Evolutionary conservation across 306 rosid species (phyloP).

Genomic region (Cucumis cinereus): DNA sequence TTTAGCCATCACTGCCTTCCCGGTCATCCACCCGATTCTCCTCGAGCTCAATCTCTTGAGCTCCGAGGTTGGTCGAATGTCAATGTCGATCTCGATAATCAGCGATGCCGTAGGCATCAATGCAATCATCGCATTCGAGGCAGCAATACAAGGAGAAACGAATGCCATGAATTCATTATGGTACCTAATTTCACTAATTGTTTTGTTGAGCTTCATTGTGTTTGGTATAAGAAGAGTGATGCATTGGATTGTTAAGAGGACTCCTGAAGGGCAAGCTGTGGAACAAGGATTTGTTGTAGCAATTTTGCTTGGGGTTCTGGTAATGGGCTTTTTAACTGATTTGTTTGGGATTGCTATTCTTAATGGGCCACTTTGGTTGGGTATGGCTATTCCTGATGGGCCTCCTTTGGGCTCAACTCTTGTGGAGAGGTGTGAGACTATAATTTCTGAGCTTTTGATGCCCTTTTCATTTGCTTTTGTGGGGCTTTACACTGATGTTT

Average conservation of each 20-base stretch:
- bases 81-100: slow-evolving; percentile 34
- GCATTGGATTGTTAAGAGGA: slow-evolving; percentile 20
- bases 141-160: slow-evolving; percentile 29
- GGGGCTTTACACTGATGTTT: slow-evolving; percentile 35
- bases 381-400: slow-evolving; percentile 52
- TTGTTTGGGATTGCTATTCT: slow-evolving; percentile 41
- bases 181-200: slow-evolving; percentile 22
- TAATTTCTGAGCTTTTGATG: slow-evolving; percentile 34
- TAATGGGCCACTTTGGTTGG: slow-evolving; percentile 61
- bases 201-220: background rate
- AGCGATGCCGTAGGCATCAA: slow-evolving; percentile 27
- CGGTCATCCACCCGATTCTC: slow-evolving; percentile 26
- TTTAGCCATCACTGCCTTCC: slow-evolving; percentile 41
- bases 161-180: slow-evolving; percentile 11
- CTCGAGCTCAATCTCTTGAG: slow-evolving; percentile 62
- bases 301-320: slow-evolving; percentile 25
- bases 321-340: slow-evolving; percentile 41
- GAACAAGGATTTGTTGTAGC: slow-evolving; percentile 22
- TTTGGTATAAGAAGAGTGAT: slow-evolving; percentile 13
- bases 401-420: slow-evolving; percentile 54
- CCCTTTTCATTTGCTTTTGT: slow-evolving; percentile 47
- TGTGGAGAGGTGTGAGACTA: slow-evolving; percentile 24
- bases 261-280: slow-evolving; percentile 40
- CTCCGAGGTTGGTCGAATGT: slow-evolving; percentile 47
- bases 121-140: slow-evolving; percentile 26